Percentiles rank a stretch among this genome's conserved stretches.
Evolutionary conservation across 1,139 yeast species (phyloP).

Genomic region (Pneumocystis oryctolagi): DNA sequence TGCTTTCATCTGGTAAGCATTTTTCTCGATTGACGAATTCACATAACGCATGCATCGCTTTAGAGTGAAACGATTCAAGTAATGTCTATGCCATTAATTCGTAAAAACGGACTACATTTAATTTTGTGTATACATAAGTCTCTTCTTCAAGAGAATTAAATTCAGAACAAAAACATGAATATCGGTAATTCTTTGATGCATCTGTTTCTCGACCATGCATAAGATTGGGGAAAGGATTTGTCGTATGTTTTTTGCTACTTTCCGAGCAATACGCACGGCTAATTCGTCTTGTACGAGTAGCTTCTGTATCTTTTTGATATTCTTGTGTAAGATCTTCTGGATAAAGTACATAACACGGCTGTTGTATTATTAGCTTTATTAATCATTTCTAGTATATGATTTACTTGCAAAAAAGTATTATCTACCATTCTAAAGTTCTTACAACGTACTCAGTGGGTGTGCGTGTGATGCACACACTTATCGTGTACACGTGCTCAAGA

Average conservation of each 20-base stretch:
- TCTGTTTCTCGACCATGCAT: background rate
- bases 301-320: background rate
- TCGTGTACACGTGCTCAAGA: background rate
- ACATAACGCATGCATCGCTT: background rate
- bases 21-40: background rate
- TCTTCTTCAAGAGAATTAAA: background rate
- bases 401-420: background rate
- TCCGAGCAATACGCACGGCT: background rate
- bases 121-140: background rate
- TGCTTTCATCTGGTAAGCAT: background rate
- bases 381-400: background rate
- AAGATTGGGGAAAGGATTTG: background rate
- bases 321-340: background rate
- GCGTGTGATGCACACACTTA: too few species aligned
- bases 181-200: background rate
- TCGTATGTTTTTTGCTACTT: background rate
- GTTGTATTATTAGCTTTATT: background rate
- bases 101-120: background rate
- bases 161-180: background rate
- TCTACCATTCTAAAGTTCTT: background rate
- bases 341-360: background rate
- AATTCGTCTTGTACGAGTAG: background rate
- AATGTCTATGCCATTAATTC: background rate
- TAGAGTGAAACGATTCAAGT: background rate
- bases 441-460: too few species aligned